These are phyloP conservation scores for Cystofilobasidium ferigula DNA, from an alignment of 768 basidiomycete genomes.

Conservation along the genomic window DNA sequence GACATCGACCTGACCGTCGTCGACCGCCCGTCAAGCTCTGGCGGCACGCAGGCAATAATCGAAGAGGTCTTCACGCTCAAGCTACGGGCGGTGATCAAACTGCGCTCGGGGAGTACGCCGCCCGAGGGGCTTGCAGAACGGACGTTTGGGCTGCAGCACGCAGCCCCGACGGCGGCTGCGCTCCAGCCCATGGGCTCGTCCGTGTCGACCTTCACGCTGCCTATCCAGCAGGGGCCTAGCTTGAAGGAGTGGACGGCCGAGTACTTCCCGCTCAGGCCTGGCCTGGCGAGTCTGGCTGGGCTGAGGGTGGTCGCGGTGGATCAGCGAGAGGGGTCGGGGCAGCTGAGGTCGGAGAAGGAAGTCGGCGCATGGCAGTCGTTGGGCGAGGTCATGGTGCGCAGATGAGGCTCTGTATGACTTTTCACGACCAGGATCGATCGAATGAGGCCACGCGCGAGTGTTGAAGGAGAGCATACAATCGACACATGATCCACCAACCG, in stretches of 20 bases:
- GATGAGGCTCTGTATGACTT: background rate
- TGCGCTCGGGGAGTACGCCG: background rate
- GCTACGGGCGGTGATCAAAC: background rate
- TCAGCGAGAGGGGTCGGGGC: constrained; percentile 36
- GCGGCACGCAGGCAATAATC: background rate
- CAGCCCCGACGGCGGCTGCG: constrained; percentile 36
- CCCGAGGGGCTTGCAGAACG: background rate
- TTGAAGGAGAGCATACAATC: background rate
- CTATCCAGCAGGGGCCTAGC: constrained; percentile 34
- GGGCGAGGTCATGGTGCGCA: constrained; percentile 56
- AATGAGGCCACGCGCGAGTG: background rate
- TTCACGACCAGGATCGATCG: background rate
- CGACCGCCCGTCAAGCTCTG: background rate
- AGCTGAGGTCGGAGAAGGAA: constrained; percentile 34
- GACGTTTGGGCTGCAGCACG: constrained; percentile 38
- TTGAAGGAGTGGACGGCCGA: constrained; percentile 53
- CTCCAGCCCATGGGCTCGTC: constrained; percentile 17
- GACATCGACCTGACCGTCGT: constrained; percentile 9
- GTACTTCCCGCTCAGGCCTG: constrained; percentile 51
- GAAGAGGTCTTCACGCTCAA: constrained; percentile 5
- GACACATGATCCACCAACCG: background rate
- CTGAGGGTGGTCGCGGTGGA: constrained; percentile 55
- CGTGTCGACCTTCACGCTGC: constrained; percentile 28
- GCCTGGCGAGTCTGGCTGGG: constrained; percentile 58
- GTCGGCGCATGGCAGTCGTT: constrained; percentile 57